phyloP scores from a whole-genome alignment of 352 stramenopile genomes.

The Hyaloperonospora arabidopsidis region DNA sequence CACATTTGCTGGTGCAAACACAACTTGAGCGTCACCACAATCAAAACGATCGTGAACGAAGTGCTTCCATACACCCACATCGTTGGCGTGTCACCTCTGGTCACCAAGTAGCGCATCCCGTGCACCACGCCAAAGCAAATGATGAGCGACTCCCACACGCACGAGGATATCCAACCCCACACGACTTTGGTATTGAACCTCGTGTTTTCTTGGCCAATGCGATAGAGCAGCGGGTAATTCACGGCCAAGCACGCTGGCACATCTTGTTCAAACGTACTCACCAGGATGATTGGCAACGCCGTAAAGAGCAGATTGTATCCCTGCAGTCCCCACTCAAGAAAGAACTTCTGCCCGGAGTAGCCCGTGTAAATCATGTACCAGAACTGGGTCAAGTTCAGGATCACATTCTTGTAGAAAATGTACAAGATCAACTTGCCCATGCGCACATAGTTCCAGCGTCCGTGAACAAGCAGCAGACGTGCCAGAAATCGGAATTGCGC shows the following conservation, averaged over 20 bases:
- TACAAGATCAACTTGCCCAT: slow-evolving; percentile 91
- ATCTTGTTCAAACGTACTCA: slow-evolving; percentile 83
- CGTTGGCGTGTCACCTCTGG: slow-evolving; percentile 81
- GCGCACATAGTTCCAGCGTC: slow-evolving; percentile 90
- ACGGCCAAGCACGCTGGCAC: slow-evolving; percentile 58
- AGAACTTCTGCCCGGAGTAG: slow-evolving; percentile 85
- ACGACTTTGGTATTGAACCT: slow-evolving; percentile 84
- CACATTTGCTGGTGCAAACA: slow-evolving; percentile 82
- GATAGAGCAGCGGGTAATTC: slow-evolving; percentile 74
- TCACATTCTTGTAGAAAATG: slow-evolving; percentile 95
- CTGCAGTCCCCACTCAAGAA: slow-evolving; percentile 79
- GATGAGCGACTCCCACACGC: slow-evolving; percentile 74
- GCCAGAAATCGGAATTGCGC: slow-evolving; percentile 91
- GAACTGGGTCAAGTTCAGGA: slow-evolving; percentile 92
- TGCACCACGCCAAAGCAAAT: slow-evolving; percentile 82
- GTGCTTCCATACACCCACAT: slow-evolving; percentile 92
- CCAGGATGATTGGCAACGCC: slow-evolving; percentile 72
- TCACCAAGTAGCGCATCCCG: slow-evolving; percentile 69
- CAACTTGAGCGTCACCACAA: slow-evolving; percentile 94
- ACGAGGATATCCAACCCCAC: slow-evolving; percentile 74
- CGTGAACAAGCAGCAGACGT: slow-evolving; percentile 88
- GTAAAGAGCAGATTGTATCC: slow-evolving; percentile 88
- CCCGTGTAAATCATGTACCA: slow-evolving; percentile 90
- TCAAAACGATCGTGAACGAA: slow-evolving; percentile 90
- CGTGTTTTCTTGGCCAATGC: slow-evolving; percentile 75